Conservation (phyloP, 2,329 filamentous ascomycete genomes). For the Acarospora socialis region DNA sequence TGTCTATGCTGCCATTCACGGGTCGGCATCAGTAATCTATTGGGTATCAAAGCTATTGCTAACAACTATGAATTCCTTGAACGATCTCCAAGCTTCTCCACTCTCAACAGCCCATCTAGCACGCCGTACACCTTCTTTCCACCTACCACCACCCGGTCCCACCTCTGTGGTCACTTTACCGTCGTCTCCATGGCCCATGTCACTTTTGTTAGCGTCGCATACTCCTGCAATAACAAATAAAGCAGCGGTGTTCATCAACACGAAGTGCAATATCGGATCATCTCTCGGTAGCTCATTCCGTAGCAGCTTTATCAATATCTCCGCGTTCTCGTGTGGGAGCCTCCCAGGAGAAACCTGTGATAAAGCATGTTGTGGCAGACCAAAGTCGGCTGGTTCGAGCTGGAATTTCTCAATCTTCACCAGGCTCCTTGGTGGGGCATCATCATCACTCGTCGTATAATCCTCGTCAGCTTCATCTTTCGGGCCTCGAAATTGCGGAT, state of each 20-base stretch:
- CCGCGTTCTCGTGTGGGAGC: slow-evolving; percentile 73
- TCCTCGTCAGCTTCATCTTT: slow-evolving; percentile 27
- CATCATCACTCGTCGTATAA: slow-evolving; percentile 26
- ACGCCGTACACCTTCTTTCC: slow-evolving; percentile 86
- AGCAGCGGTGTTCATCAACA: slow-evolving; percentile 84
- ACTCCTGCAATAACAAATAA: slow-evolving; percentile 74
- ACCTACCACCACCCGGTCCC: slow-evolving; percentile 72
- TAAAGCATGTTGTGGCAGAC: slow-evolving; percentile 59
- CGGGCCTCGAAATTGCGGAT: slow-evolving; percentile 26
- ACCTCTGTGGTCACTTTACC: slow-evolving; percentile 66
- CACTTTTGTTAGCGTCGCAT: slow-evolving; percentile 67
- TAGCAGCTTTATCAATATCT: slow-evolving; percentile 65
- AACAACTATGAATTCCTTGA: slow-evolving; percentile 69
- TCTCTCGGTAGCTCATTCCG: slow-evolving; percentile 56
- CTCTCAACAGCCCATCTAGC: slow-evolving; percentile 81
- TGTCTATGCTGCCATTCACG: no score
- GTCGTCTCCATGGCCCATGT: slow-evolving; percentile 68
- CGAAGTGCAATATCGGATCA: slow-evolving; percentile 81
- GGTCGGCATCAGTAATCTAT: no score
- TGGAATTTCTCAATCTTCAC: slow-evolving; percentile 61
- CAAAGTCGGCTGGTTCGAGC: slow-evolving; percentile 74
- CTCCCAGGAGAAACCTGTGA: slow-evolving; percentile 70
- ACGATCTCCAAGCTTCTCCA: slow-evolving; percentile 71
- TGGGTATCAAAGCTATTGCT: slow-evolving; percentile 40
- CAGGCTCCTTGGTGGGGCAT: slow-evolving; percentile 26